Base-by-base conservation (phyloP, 768 basidiomycete species). In the Phaeolepiota aurea region DNA sequence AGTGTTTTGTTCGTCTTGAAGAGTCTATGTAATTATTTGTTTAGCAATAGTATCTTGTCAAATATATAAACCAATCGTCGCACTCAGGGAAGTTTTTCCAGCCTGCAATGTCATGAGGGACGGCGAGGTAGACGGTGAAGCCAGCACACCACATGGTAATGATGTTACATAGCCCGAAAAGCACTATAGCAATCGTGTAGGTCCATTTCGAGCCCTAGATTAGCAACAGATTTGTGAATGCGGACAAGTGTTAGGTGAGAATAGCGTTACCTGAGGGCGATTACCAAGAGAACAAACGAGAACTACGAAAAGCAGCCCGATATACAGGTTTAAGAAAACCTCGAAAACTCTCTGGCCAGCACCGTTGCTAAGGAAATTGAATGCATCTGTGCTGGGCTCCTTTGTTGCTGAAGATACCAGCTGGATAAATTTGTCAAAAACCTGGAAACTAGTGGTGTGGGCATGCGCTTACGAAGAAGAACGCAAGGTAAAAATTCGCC, bases 391-490 rank as follows among this genome's bases (percentile, higher is more conserved):
- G 3, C 49, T 48, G 5, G 63, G 53, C 35, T 70, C 60, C 12
- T 70, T 57, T 2, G 87, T 90, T 3, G 90, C 88, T 1, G 87
- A 85, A 20, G 78, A 78, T 41, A 91, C 82, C 43, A 94, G 66
- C 84, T 90, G 62, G 33, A 47, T 35, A 43, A 53, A 49, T 50
- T 51, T 44, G 15, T 56, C 25, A 7, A n/a, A 28, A 28, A 28
- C 33, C 45, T 38, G n/a, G 40, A 37, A 3, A 45, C 45, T 15
- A 52, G 38, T 20, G 48, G 20, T 34, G 54, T 53, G n/a, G n/a
- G n/a, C n/a, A n/a, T n/a, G n/a, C n/a, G n/a, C 85, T 63, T 51
- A 88, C 85, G 62, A 92, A 93, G 74, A 87, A 93, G 69, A 93
- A 92, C 31, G 90, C 87, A 38, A 94, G 71, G 58, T 90, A 96